phyloP scores from a whole-genome alignment of 2,329 filamentous ascomycete species.

The Amphichorda felina region DNA sequence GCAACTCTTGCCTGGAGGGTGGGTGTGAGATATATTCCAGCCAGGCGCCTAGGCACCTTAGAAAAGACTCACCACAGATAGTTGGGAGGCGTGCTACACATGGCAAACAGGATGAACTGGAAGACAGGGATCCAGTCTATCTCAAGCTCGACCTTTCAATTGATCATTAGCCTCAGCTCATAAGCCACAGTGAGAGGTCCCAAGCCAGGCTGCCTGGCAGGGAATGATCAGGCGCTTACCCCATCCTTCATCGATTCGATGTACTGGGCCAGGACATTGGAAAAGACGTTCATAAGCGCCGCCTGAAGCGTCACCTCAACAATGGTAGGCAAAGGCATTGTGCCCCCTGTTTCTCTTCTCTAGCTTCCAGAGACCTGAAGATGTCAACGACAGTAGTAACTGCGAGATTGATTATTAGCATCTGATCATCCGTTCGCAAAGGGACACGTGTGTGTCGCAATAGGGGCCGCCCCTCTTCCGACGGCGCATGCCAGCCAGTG shows the following conservation, averaged over 20 bases:
- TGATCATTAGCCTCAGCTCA: too few relatives aligned
- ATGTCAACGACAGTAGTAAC: not conserved
- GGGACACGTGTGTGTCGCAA: not conserved
- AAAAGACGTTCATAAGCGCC: conserved; percentile 50
- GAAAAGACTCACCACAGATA: conserved; percentile 57
- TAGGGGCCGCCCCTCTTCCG: too few relatives aligned
- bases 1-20: conserved; percentile 56
- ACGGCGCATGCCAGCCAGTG: too few relatives aligned
- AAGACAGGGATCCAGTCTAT: conserved; percentile 58
- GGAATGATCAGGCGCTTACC: conserved; percentile 27
- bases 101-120: conserved; percentile 65
- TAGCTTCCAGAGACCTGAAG: not conserved
- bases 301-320: conserved; percentile 53
- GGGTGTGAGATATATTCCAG: too few relatives aligned
- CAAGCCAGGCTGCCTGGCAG: not conserved
- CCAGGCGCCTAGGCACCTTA: too few relatives aligned
- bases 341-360: not conserved
- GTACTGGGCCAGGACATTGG: conserved; percentile 62
- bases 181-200: too few relatives aligned
- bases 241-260: conserved; percentile 50
- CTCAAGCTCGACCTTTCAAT: conserved; percentile 38
- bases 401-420: too few relatives aligned
- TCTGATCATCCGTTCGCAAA: too few relatives aligned
- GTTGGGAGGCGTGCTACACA: conserved; percentile 70
- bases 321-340: conserved; percentile 25